A percentile compares a stretch with the other conserved stretches of the same genome.
Conservation (phyloP, 192 early-diverging fungal genomes). For the Rhizoclosmatium globosum region DNA sequence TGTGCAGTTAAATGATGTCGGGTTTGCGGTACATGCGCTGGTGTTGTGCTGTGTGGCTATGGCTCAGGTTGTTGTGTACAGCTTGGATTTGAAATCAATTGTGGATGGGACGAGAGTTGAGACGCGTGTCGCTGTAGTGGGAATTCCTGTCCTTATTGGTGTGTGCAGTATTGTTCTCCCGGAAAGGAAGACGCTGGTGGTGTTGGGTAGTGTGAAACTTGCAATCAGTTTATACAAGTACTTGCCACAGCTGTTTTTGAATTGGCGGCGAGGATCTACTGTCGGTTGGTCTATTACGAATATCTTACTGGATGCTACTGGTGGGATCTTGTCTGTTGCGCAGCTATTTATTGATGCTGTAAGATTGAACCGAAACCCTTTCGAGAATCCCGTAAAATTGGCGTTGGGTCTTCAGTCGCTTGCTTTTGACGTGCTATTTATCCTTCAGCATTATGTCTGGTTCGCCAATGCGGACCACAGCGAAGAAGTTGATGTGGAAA, state of each 20-base stretch:
- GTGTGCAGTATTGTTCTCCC: not conserved
- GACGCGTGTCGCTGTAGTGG: too few species aligned
- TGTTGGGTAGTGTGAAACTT: constrained; percentile 81
- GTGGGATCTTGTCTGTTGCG: constrained; percentile 76
- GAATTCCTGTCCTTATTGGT: not conserved
- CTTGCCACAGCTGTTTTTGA: constrained; percentile 71
- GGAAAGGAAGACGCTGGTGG: constrained; percentile 76
- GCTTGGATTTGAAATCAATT: not conserved
- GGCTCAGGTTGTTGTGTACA: not conserved
- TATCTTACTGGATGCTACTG: constrained; percentile 87
- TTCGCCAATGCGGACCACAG: constrained; percentile 48
- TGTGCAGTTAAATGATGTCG: not conserved
- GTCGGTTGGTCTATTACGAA: constrained; percentile 91
- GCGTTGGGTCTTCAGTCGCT: constrained; percentile 83
- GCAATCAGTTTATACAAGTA: constrained; percentile 78
- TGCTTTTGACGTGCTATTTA: constrained; percentile 83
- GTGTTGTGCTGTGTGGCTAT: not conserved
- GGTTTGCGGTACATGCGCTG: not conserved
- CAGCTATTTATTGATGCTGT: constrained; percentile 81
- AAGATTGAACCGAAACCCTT: constrained; percentile 54
- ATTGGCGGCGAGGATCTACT: constrained; percentile 78
- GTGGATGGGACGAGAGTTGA: not conserved
- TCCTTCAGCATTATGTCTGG: constrained; percentile 83
- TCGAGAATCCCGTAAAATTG: constrained; percentile 58
- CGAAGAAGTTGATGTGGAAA: not conserved